Percentiles rank a stretch among this genome's conserved stretches.
Evolutionary conservation across 108 stramenopile genomes (phyloP).

Genomic region (Nitzschia sp.): DNA sequence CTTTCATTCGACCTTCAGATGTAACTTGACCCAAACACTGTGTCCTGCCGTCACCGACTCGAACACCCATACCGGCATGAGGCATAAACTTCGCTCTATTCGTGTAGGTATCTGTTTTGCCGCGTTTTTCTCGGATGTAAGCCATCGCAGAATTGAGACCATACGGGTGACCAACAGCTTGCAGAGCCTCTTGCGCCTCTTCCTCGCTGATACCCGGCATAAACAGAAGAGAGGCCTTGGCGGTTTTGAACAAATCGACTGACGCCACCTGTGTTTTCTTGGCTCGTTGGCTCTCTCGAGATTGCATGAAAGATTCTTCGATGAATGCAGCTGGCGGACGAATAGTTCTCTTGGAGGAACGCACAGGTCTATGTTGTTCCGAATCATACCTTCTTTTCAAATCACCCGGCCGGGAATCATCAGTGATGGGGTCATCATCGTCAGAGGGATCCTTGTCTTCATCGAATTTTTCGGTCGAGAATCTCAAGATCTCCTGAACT

Average conservation of each 20-base stretch:
- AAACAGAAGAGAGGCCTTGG: neutral
- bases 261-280: neutral
- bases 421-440: neutral
- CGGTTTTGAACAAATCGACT: neutral
- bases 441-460: neutral
- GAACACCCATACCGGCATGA: neutral
- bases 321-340: too few species aligned
- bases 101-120: neutral
- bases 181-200: neutral
- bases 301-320: neutral
- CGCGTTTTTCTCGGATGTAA: slow-evolving; percentile 7
- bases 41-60: neutral
- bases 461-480: neutral
- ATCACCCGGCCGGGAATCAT: neutral
- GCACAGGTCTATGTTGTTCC: neutral
- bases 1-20: neutral
- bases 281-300: neutral
- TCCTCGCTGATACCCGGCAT: slow-evolving; percentile 20
- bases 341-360: too few species aligned
- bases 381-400: neutral
- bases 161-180: slow-evolving; percentile 4
- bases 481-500: neutral
- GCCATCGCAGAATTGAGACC: slow-evolving; percentile 9
- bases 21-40: neutral
- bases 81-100: neutral